These are phyloP conservation scores for Pleochaeta shiraiana DNA, from an alignment of 2,329 filamentous ascomycete genomes.

Conservation along the genomic window DNA sequence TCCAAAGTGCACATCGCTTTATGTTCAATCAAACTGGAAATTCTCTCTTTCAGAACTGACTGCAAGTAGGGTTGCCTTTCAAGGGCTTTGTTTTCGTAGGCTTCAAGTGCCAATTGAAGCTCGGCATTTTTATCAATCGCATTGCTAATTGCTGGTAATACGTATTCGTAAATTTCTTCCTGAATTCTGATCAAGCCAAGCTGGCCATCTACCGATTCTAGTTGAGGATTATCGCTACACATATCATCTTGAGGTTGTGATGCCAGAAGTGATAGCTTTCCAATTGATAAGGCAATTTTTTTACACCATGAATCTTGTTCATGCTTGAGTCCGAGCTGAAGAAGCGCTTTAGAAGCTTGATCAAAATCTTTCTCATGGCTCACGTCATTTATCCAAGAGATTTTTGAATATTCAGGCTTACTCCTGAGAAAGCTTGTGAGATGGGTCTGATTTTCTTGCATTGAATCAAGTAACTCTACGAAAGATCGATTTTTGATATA, in stretches of 20 bases:
- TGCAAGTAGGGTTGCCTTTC: conserved; percentile 42
- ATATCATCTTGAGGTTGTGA: conserved; percentile 20
- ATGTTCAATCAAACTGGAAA: conserved; percentile 49
- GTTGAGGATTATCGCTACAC: conserved; percentile 19
- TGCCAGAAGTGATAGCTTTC: conserved; percentile 60
- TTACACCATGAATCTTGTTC: conserved; percentile 80
- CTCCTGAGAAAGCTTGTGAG: conserved; percentile 62
- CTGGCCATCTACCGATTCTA: conserved; percentile 13
- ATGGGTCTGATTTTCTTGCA: conserved; percentile 42
- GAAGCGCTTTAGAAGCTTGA: conserved; percentile 48
- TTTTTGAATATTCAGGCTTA: conserved; percentile 46
- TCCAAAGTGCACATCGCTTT: conserved; percentile 43
- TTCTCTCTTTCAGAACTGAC: conserved; percentile 45
- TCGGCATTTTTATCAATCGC: conserved; percentile 67
- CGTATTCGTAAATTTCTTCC: conserved; percentile 48
- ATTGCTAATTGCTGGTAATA: conserved; percentile 42
- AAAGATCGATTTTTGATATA: conserved; percentile 47
- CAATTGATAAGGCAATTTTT: conserved; percentile 76
- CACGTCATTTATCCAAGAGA: conserved; percentile 93
- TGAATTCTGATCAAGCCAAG: conserved; percentile 43
- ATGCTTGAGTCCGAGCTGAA: conserved; percentile 43
- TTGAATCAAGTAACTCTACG: conserved; percentile 46
- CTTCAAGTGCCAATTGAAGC: conserved; percentile 51
- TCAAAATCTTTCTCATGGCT: conserved; percentile 52
- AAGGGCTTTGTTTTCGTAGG: conserved; percentile 26